phyloP scores from a whole-genome alignment of 345 rosid species.

The Salix koriyanagi region DNA sequence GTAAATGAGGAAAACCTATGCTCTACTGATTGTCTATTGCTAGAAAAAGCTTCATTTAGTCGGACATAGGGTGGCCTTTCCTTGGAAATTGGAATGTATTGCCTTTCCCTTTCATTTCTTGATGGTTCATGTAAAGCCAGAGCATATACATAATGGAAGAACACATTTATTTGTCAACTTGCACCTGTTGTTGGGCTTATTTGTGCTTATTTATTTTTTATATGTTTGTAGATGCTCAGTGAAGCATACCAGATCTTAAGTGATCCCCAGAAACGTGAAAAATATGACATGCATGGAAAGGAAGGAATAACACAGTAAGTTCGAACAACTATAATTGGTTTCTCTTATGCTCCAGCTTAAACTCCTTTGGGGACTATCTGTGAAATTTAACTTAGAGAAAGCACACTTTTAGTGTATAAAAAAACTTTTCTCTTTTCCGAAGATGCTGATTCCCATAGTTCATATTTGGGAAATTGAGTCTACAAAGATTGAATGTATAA shows the following conservation, averaged over 20 bases:
- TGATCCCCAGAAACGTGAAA: constrained; percentile 82
- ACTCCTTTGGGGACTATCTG: background rate
- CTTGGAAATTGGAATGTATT: background rate
- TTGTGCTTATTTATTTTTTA: constrained; percentile 3
- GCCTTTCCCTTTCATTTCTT: background rate
- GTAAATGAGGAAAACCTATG: background rate
- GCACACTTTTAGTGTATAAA: background rate
- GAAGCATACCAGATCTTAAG: constrained; percentile 94
- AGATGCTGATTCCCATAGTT: no score
- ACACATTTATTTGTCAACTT: background rate
- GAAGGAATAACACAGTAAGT: constrained; percentile 76
- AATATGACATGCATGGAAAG: constrained; percentile 84
- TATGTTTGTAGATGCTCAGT: constrained; percentile 63
- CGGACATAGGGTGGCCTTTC: background rate
- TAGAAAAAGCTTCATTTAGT: background rate
- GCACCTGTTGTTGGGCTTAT: background rate
- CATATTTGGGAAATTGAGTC: background rate
- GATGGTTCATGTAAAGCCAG: background rate
- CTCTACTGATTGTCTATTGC: background rate
- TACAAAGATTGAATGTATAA: background rate
- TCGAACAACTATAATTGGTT: background rate
- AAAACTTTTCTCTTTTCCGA: no score
- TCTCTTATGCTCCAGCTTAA: background rate
- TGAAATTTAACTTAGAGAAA: background rate
- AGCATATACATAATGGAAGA: background rate